Evolutionary conservation across 2,329 filamentous ascomycete species (phyloP), one percentile per base, ranked within the genome.

Genomic region (Didymella keratinophila): DNA sequence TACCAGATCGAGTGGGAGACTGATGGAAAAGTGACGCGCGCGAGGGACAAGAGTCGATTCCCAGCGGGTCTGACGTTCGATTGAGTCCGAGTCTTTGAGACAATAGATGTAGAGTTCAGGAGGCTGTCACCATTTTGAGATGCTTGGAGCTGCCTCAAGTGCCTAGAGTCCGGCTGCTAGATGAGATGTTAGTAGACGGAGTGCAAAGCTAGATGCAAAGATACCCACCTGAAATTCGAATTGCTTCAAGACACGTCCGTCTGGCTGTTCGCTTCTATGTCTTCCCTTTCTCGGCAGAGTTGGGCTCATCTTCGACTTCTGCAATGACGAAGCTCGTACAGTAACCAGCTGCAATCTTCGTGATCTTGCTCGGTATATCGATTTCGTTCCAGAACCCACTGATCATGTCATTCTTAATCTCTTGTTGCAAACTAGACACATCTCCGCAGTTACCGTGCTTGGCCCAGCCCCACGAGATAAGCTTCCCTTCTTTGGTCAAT

Each of bases 381-480:
- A 74, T 70, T 11, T 70, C 61, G 18, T 71, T 74, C 71, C 71
- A 74, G 16, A 72, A 62, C 0, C 68, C 70, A 37, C 50, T 68
- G 36, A 73, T 61, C 70, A 72, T 72, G 11, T 72, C 68, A 4
- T 72, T 69, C 45, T 65, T 64, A 1, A 69, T 44, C 6, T 66
- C 58, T 2, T 60, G 58, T 21, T 47, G 52, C 14, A 43, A 11
- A 66, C 23, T 1, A 18, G 53, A 1, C 39, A 62, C 7, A 71
- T 71, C 57, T 3, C 95, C 95, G 75, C 95, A 99, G 74, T 99
- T 99, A 1, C 95, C 95, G 78, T 99, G 95, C 78, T 98, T 94
- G 2, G 93, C 93, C 95, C 95, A 99, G 20, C 95, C 95, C 92
- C 94, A 98, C 1, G 91, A 86, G 47, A 96, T 78, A 1, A 97